These are phyloP conservation scores for Aspergillus fumigatiaffinis DNA, from an alignment of 2,329 filamentous ascomycete species.

Conservation along the genomic window DNA sequence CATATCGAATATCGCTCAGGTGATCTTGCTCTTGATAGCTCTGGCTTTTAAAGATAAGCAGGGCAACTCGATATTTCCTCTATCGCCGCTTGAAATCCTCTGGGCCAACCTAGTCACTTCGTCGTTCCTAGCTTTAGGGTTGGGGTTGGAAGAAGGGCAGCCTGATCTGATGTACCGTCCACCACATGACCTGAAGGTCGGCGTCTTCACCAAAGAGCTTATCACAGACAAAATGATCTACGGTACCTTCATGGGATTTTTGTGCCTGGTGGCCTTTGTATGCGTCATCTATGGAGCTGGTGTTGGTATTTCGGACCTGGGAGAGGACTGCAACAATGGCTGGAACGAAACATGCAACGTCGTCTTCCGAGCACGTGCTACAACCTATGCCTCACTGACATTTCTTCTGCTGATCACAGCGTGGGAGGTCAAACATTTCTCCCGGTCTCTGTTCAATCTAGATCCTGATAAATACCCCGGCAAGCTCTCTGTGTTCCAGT, in stretches of 20 bases:
- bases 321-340: slow-evolving; percentile 51
- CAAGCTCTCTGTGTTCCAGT: slow-evolving; percentile 58
- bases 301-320: slow-evolving; percentile 46
- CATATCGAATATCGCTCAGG: slow-evolving; percentile 78
- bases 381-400: slow-evolving; percentile 69
- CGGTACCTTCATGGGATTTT: slow-evolving; percentile 45
- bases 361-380: slow-evolving; percentile 66
- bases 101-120: slow-evolving; percentile 93
- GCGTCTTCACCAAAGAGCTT: slow-evolving; percentile 40
- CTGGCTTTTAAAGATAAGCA: slow-evolving; percentile 71
- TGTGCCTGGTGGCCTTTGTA: slow-evolving; percentile 39
- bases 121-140: slow-evolving; percentile 78
- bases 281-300: slow-evolving; percentile 37
- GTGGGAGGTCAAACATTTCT: slow-evolving; percentile 73
- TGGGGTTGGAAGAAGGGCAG: slow-evolving; percentile 72
- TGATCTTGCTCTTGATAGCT: slow-evolving; percentile 73
- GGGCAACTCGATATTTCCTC: slow-evolving; percentile 74
- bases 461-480: slow-evolving; percentile 53
- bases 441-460: slow-evolving; percentile 68
- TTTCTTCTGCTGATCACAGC: slow-evolving; percentile 72
- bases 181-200: slow-evolving; percentile 58
- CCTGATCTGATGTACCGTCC: slow-evolving; percentile 75
- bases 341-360: slow-evolving; percentile 48
- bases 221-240: slow-evolving; percentile 42
- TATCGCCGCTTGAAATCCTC: slow-evolving; percentile 79